Evolutionary conservation across 495 filamentous ascomycete genomes (phyloP), one percentile per base, ranked within the genome.

Genomic region (Aspergillus funiculosus): DNA sequence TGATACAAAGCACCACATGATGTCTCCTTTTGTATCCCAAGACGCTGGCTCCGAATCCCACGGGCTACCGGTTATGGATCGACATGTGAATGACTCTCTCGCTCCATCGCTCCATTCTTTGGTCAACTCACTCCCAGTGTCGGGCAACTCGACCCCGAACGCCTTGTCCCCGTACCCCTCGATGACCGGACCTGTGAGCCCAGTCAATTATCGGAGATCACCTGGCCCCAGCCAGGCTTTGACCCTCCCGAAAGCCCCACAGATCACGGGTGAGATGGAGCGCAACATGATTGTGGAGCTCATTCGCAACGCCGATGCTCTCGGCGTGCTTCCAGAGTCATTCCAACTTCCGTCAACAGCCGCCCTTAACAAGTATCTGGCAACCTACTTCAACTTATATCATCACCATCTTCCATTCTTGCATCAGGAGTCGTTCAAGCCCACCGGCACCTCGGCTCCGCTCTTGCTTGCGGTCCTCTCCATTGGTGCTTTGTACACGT

Each of bases 331-430:
- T 39, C 81, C 88, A 10, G 86, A 89, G 29, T 86, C 81, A 50
- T 96, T 98, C 76, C 86, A 89, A 54, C 77, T 95, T 17, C 94
- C 92, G 7, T 80, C 72, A 56, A 75, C 85, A 35, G 67, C 74
- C 17, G 83, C 84, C 13, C 63, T 97, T 55, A 97, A 98, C 66
- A 77, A 86, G 53, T 95, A 91, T 59, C 73, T 97, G 27, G 82
- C 89, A 14, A 95, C 90, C 2, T 98, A 98, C 75, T 98, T 96
- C 68, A 89, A 86, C 56, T 72, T 95, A 57, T 97, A 97, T 66
- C 92, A 98, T 61, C 94, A 92, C 51, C 92, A 98, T 60, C 72
- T 98, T 50, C 92, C 92, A 1, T 97, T 98, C 77, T 70, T 98
- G 57, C 92, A 97, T 62, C 89, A 89, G 40, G 83, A 87, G 39